These are phyloP conservation scores for Zasmidium cellare DNA, from an alignment of 2,329 filamentous ascomycete species.

Conservation along the genomic window DNA sequence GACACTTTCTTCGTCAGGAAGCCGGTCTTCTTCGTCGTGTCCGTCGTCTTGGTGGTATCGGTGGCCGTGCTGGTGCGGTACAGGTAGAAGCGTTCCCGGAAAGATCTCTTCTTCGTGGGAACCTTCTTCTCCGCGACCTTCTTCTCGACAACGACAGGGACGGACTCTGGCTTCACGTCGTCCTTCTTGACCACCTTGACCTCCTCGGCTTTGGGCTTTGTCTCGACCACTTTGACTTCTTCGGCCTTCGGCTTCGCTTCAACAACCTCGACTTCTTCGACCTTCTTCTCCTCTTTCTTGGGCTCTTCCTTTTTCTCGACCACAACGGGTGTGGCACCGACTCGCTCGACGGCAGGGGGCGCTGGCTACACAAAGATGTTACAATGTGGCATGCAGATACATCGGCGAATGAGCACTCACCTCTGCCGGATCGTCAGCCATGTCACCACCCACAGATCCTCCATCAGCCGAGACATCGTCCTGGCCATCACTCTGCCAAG, in stretches of 20 bases:
- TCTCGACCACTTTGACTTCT: neutral
- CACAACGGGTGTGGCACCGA: neutral
- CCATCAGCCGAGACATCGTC: neutral
- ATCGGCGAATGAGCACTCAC: neutral
- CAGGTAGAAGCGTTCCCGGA: slow-evolving; percentile 1
- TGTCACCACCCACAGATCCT: neutral
- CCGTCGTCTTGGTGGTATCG: neutral
- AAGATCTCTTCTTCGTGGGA: neutral
- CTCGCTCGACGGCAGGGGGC: neutral
- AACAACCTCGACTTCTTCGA: neutral
- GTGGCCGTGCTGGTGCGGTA: neutral
- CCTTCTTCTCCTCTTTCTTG: neutral
- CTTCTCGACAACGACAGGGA: neutral
- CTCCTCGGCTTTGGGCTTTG: neutral
- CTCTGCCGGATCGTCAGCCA: neutral
- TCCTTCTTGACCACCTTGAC: slow-evolving; percentile 1
- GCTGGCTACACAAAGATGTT: neutral
- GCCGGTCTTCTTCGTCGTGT: neutral
- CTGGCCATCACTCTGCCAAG: slow-evolving; percentile 21
- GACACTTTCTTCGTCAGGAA: neutral
- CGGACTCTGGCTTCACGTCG: neutral
- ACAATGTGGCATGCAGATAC: neutral
- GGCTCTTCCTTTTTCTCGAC: neutral
- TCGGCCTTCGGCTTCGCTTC: neutral
- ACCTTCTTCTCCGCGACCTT: neutral